A percentile compares a stretch with the other conserved stretches of the same genome.
These are phyloP conservation scores for Kwoniella pini DNA, from an alignment of 768 basidiomycete genomes.

Conservation along the genomic window DNA sequence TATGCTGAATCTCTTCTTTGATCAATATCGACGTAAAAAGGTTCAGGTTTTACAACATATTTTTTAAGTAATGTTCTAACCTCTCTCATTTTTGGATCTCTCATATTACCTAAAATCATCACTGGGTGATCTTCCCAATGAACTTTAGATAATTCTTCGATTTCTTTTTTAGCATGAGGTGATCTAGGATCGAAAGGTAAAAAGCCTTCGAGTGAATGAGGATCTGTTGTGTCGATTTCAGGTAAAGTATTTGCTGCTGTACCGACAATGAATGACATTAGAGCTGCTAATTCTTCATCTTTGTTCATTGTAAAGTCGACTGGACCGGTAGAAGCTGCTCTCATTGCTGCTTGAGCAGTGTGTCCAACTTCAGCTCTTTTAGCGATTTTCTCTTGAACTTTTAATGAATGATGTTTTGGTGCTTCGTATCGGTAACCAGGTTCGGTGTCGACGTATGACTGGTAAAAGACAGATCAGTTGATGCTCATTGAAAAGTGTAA, in stretches of 20 bases:
- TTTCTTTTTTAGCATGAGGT: constrained; percentile 23
- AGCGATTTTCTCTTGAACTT: constrained; percentile 22
- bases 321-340: not conserved
- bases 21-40: constrained; percentile 41
- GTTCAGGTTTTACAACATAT: constrained; percentile 33
- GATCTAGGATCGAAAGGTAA: constrained; percentile 39
- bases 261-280: constrained; percentile 33
- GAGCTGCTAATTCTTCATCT: constrained; percentile 32
- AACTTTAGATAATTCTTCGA: constrained; percentile 27
- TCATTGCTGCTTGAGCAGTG: constrained; percentile 6
- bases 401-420: constrained; percentile 27
- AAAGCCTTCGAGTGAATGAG: constrained; percentile 21
- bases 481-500: too few relatives aligned
- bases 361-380: constrained; percentile 11
- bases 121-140: constrained; percentile 40
- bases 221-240: constrained; percentile 17
- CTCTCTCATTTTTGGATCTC: constrained; percentile 39
- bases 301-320: constrained; percentile 23
- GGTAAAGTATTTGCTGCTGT: constrained; percentile 32
- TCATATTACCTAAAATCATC: constrained; percentile 42
- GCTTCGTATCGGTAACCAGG: constrained; percentile 20
- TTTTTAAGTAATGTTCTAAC: constrained; percentile 23
- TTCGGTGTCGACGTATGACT: constrained; percentile 19
- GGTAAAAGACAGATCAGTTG: not conserved
- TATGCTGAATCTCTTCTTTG: constrained; percentile 28